phyloP scores from a whole-genome alignment of 2,329 filamentous ascomycete genomes.

The Calonectria multiphialidica region DNA sequence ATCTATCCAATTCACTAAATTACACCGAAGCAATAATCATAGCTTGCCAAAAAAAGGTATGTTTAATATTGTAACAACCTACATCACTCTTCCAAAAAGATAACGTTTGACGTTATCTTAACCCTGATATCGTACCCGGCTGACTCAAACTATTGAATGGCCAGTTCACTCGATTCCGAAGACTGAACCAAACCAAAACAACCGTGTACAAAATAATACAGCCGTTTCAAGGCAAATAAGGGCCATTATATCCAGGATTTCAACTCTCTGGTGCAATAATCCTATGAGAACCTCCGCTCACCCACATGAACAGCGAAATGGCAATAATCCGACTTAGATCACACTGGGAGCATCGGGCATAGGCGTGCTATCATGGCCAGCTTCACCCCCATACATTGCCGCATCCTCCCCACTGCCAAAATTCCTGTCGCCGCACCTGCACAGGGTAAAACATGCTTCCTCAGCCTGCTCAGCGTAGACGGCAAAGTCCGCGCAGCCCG shows the following conservation, averaged over 20 bases:
- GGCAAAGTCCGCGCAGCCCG: conserved; percentile 42
- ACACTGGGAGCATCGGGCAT: conserved; percentile 1
- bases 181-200: neutral
- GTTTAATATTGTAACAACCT: neutral
- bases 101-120: neutral
- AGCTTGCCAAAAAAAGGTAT: too few relatives aligned
- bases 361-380: neutral
- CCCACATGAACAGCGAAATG: neutral
- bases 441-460: conserved; percentile 37
- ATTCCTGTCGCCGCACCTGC: neutral
- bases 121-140: neutral
- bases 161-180: neutral
- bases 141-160: too few relatives aligned
- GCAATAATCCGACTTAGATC: neutral
- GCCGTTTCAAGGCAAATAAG: neutral
- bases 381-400: neutral
- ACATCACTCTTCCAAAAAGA: neutral
- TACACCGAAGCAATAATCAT: too few relatives aligned
- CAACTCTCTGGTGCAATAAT: neutral
- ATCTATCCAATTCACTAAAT: too few relatives aligned
- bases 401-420: neutral
- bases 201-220: neutral
- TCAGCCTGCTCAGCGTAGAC: conserved; percentile 40
- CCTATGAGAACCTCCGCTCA: neutral
- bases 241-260: neutral